A percentile compares a stretch with the other conserved stretches of the same genome.
Conservation (phyloP, 2,329 filamentous ascomycete species). For the Fusarium euwallaceae region DNA sequence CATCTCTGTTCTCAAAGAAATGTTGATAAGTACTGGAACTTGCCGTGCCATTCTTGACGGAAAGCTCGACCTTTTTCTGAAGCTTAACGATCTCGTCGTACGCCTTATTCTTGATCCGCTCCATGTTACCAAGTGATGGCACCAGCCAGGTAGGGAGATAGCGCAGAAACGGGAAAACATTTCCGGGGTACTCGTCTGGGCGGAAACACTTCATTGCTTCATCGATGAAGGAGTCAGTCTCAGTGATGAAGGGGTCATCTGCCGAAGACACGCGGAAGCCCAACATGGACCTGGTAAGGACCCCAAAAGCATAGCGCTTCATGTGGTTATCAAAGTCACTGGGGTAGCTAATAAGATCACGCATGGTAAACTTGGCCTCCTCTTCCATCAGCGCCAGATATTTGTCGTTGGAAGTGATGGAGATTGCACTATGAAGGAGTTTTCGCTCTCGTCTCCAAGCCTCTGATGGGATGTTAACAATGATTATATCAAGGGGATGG, state of each 20-base stretch:
- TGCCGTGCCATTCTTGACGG: not conserved
- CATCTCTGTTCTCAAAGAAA: conserved; percentile 1
- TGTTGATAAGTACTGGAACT: not conserved
- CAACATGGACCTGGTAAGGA: conserved; percentile 6
- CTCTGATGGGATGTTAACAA: not conserved
- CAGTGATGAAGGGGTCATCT: not conserved
- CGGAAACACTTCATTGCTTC: conserved; percentile 4
- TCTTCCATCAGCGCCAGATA: not conserved
- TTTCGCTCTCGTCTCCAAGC: conserved; percentile 9
- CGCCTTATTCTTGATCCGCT: not conserved
- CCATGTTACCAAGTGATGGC: not conserved
- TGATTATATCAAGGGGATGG: no score
- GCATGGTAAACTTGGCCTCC: conserved; percentile 2
- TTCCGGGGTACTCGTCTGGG: conserved; percentile 1
- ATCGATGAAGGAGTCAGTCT: not conserved
- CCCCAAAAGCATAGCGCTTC: conserved; percentile 2
- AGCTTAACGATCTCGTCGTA: not conserved
- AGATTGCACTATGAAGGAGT: conserved; percentile 5
- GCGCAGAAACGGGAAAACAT: conserved; percentile 9
- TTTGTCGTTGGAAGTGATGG: not conserved
- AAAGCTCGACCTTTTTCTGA: not conserved
- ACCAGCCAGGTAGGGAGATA: conserved; percentile 3
- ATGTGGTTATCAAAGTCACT: conserved; percentile 1
- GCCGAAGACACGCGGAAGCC: conserved; percentile 3
- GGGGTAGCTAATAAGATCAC: not conserved